Percentiles rank a stretch among this genome's conserved stretches.
Conservation (phyloP, 106 monocot genomes). For the Vanilla planifolia region DNA sequence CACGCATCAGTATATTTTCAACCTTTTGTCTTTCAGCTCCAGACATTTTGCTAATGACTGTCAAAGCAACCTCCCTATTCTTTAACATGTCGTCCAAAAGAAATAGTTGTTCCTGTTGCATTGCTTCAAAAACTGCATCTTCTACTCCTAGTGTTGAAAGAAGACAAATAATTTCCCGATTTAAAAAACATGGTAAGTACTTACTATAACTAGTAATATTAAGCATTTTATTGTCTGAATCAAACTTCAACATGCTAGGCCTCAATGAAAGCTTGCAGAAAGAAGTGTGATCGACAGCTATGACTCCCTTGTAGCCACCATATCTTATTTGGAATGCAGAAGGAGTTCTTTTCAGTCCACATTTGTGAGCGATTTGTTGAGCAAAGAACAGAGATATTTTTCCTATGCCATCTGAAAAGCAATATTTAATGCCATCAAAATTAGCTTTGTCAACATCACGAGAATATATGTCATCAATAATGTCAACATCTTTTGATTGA, state of each 20-base stretch:
- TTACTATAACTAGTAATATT: constrained; percentile 69
- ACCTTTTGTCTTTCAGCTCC: constrained; percentile 43
- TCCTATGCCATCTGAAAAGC: constrained; percentile 98
- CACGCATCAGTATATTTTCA: constrained; percentile 55
- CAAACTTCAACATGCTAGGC: constrained; percentile 86
- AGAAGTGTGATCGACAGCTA: constrained; percentile 68
- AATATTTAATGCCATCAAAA: constrained; percentile 62
- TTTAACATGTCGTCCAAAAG: constrained; percentile 47
- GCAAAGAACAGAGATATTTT: constrained; percentile 81
- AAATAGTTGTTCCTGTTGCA: constrained; percentile 43
- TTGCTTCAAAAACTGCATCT: constrained; percentile 55
- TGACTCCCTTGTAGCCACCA: constrained; percentile 94
- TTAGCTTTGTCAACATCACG: constrained; percentile 43
- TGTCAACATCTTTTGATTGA: constrained; percentile 34
- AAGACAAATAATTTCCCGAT: constrained; percentile 82
- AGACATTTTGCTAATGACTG: constrained; percentile 35
- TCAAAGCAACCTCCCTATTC: constrained; percentile 52
- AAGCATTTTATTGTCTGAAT: constrained; percentile 76
- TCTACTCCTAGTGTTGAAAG: constrained; percentile 77
- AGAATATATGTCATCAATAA: constrained; percentile 70
- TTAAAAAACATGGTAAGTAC: constrained; percentile 67
- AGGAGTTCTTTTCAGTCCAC: constrained; percentile 52
- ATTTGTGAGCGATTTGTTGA: constrained; percentile 46
- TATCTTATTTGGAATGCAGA: constrained; percentile 98
- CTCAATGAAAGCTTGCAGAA: constrained; percentile 77